Base-by-base conservation (phyloP, 2,329 filamentous ascomycete genomes). In the Aspergillus glaucus region DNA sequence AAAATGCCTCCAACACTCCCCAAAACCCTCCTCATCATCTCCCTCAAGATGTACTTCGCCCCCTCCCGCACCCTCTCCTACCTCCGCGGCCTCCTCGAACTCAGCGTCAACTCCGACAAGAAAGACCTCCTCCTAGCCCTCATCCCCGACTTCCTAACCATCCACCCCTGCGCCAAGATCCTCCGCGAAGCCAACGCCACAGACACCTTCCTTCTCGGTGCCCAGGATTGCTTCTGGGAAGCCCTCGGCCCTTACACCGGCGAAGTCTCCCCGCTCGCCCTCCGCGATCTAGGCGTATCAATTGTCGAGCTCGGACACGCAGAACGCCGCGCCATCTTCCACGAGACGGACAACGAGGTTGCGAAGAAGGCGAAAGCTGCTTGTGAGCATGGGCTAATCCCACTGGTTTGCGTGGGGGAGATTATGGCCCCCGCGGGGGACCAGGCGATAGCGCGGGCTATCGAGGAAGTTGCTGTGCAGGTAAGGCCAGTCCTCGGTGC, bases 261-360 rank as follows among this genome's bases (percentile, higher is more conserved):
- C 47, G 86, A 89, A 60, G 79, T 91, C 28, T 89, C 86, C 5
- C 84, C 88, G 0, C 65, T 78, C 4, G 80, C 84, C 2, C 75
- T 95, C 21, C 72, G 75, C 44, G 80, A 86, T 49, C 76, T 86
- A 0, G 87, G 87, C 37, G 86, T 82, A 44, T 76, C 74, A 15
- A 79, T 94, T 44, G 84, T 93, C 8, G 87, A 91, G 62, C 74
- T 94, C 5, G 87, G 87, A 1, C 89, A 94, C 64, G 88, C 88
- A 1, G 89, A 94, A 69, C 79, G 88, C 4, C 76, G 87, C 45
- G 70, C 81, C 2, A 64, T 88, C 17, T 89, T 91, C 60, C 79
- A 79, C 14, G 88, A 94, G 74, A 86, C 82, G n/a, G 86, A 93
- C 59, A 77, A 73, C 14, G 71, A 76, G 39, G 80, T 85, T 0